A percentile compares a stretch with the other conserved stretches of the same genome.
Conservation (phyloP, 2,329 filamentous ascomycete genomes). For the Truncatella angustata region DNA sequence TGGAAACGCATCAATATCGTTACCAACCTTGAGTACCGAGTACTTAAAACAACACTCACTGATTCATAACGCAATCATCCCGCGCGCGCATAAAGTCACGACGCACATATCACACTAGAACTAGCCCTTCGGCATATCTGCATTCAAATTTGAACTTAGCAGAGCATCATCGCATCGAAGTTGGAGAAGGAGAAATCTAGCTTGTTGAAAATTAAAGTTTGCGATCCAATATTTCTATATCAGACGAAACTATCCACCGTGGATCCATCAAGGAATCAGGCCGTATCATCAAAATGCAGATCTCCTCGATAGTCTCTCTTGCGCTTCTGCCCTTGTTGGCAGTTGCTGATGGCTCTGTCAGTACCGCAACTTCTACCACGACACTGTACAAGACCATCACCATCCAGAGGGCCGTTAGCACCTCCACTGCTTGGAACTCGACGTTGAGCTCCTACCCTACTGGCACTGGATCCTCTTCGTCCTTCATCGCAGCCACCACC, state of each 20-base stretch:
- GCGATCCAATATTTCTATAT: conserved; percentile 1
- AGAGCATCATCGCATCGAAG: background rate
- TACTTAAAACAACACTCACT: conserved; percentile 10
- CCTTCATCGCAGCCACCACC: conserved; percentile 20
- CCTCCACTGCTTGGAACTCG: conserved; percentile 34
- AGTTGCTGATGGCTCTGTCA: conserved; percentile 40
- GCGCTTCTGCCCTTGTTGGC: conserved; percentile 53
- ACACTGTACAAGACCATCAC: conserved; percentile 52
- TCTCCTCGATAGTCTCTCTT: conserved; percentile 44
- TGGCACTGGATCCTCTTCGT: conserved; percentile 30
- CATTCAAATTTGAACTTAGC: background rate
- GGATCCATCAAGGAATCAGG: background rate
- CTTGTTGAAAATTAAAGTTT: background rate
- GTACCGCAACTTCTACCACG: conserved; percentile 47
- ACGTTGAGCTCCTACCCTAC: conserved; percentile 33
- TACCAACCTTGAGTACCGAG: conserved; percentile 10
- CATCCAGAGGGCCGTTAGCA: conserved; percentile 26
- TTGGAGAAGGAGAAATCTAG: background rate
- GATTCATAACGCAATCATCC: conserved; percentile 2
- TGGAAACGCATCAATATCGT: conserved; percentile 7
- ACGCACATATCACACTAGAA: background rate
- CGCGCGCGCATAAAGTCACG: background rate
- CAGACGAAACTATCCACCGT: background rate
- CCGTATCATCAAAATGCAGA: conserved; percentile 36
- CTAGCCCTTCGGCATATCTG: background rate